Base-by-base conservation (phyloP, 2,329 filamentous ascomycete genomes). In the Colletotrichum godetiae region DNA sequence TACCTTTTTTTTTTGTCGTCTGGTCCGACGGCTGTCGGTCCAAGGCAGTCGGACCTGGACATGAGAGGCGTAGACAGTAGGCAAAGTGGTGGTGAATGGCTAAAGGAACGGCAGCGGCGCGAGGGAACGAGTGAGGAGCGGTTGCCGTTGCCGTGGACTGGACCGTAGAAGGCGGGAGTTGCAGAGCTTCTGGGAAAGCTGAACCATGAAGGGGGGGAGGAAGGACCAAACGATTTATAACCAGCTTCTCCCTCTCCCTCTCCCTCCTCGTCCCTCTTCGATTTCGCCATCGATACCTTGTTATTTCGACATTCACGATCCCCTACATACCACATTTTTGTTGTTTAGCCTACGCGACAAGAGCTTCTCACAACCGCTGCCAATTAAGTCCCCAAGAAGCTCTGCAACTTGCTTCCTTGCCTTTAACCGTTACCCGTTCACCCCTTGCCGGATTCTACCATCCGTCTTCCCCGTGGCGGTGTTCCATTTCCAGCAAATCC, bases 201-300 rank as follows among this genome's bases (percentile, higher is more conserved):
- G 58, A 46, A 68, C 46, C 29, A 59, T 61, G 60, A 42, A 67
- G n/a, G 65, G 65, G 15, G 19, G 57, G 24, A 72, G 68, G 42
- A 49, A 49, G 19, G 37, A 42, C 42, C 42, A 64, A 72, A 73
- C 55, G 52, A 73, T 73, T 73, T 73, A 70, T 73, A 73, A 61
- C 61, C 71, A 49, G 31, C 61, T 22, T 22, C 24, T 53, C 61
- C 61, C 58, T 55, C 59, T 68, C 60, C 61, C 68, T 66, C 56
- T 27, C 56, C 55, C 37, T 42, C 70, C 61, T 31, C 42, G 24
- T 19, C 33, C 55, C 46, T 59, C 58, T 22, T 55, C 66, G 60
- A 73, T 70, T 73, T 42, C 67, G 67, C 71, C 71, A 73, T 73
- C 49, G 67, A 73, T 71, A 57, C 71, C 60, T 66, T 67, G 71